Base-by-base conservation (phyloP, 2,329 filamentous ascomycete species). In the Chaetoscypha palmicola region DNA sequence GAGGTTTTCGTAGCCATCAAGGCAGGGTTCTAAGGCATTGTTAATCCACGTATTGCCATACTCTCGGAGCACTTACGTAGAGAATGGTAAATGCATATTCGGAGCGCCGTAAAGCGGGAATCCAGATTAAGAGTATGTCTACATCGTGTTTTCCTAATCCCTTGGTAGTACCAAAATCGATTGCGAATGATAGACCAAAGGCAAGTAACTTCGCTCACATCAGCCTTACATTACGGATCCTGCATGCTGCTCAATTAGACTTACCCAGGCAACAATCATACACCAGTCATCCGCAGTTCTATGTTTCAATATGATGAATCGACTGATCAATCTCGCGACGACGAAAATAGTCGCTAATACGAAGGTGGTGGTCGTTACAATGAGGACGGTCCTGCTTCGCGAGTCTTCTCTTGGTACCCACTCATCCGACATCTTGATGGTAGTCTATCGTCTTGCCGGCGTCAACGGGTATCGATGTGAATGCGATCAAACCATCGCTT, bases 1-100 rank as follows among this genome's bases (percentile, higher is more conserved):
- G 88, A 94, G 0, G 86, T 89, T 66, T 96, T 96, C 39, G 87
- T 88, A 2, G 84, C 81, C 86, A 94, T 94, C 44, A 95, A 71
- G 3, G 86, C 83, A 10, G 89, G 89, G 60, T 95, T 94, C 81
- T 90, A 57, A 17, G 7, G 26, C 21, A n/a, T 5, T 36, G 28
- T 40, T 16, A 38, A 30, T 24, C 4, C 11, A 14, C 5, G 16
- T 3, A 33, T 10, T 17, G 12, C 10, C 3, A n/a, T 9, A 2
- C 17, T 19, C 4, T 14, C 3, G 9, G 4, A 26, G 9, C 8
- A 63, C 73, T 35, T 65, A 78, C 75, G 55, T 81, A 81, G 48
- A 82, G 61, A 28, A 83, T 71, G 5, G 77, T 79, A 55, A 82
- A 81, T 45, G 73, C 73, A 65, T 82, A 82, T 72, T 82, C 75